Percentiles rank a stretch among this genome's conserved stretches.
Conservation (phyloP, 768 basidiomycete genomes). For the Strobilomyces echinocephalus region DNA sequence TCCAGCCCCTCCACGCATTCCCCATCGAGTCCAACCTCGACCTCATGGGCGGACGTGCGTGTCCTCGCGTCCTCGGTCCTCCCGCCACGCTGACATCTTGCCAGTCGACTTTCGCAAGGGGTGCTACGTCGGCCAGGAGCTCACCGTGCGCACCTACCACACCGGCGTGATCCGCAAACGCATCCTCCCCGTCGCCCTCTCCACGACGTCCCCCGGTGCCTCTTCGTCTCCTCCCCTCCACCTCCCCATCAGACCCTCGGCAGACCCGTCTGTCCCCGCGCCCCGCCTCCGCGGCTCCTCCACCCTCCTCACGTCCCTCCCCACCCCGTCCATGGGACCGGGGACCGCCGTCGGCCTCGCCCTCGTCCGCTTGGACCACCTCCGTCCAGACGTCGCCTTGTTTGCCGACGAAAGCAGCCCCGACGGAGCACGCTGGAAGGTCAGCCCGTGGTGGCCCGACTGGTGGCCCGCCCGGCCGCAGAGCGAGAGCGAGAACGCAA, state of each 20-base stretch:
- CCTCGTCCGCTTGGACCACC: slow-evolving; percentile 73
- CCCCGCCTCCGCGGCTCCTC: slow-evolving; percentile 70
- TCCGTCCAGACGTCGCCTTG: slow-evolving; percentile 25
- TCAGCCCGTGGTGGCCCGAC: slow-evolving; percentile 65
- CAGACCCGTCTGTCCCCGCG: slow-evolving; percentile 17
- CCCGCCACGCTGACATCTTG: slow-evolving; percentile 1
- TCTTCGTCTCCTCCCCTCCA: slow-evolving; percentile 12
- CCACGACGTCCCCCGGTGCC: slow-evolving; percentile 20
- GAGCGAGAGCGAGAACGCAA: slow-evolving; percentile 3
- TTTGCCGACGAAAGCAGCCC: slow-evolving; percentile 6
- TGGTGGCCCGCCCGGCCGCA: slow-evolving; percentile 48
- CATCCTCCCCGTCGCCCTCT: slow-evolving; percentile 72
- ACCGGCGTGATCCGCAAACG: slow-evolving; percentile 89
- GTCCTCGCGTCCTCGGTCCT: not conserved
- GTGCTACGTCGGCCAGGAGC: slow-evolving; percentile 96
- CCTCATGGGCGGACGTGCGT: slow-evolving; percentile 87
- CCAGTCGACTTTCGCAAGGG: slow-evolving; percentile 96
- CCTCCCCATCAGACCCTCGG: slow-evolving; percentile 24
- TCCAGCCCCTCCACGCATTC: slow-evolving; percentile 70
- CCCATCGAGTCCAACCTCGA: slow-evolving; percentile 96
- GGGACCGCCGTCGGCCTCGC: slow-evolving; percentile 63
- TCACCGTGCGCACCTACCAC: slow-evolving; percentile 95
- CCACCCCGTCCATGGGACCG: slow-evolving; percentile 22
- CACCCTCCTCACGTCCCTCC: slow-evolving; percentile 59
- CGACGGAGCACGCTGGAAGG: slow-evolving; percentile 32